phyloP scores from a whole-genome alignment of 225 moss, liverwort and hornwort species.

The Sphagnum tenellum region DNA sequence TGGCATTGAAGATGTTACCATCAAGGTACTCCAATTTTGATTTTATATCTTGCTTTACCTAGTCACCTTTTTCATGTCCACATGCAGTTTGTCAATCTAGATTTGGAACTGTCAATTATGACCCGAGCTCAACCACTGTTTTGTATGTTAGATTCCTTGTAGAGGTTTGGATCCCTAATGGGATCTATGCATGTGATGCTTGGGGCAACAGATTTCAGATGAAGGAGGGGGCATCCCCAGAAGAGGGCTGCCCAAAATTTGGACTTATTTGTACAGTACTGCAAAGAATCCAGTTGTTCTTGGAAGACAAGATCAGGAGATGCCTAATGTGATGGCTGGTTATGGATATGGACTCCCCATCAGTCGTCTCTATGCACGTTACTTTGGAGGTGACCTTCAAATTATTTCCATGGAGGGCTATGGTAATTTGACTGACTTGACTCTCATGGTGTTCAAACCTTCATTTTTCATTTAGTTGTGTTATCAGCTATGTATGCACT shows the following conservation, averaged over 20 bases:
- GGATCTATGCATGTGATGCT: no score
- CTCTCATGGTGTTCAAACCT: background rate
- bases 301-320: conserved; percentile 53
- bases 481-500: no score
- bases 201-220: conserved; percentile 62
- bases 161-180: no score
- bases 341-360: conserved; percentile 92
- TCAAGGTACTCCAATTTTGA: conserved; percentile 34
- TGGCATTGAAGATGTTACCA: conserved; percentile 79
- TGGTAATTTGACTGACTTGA: conserved; percentile 23
- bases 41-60: no score
- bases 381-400: conserved; percentile 88
- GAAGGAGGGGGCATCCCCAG: conserved; percentile 96
- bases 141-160: background rate
- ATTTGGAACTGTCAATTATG: conserved; percentile 2
- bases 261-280: conserved; percentile 84
- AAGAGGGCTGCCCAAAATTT: conserved; percentile 80
- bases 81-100: background rate
- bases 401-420: conserved; percentile 92
- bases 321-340: conserved; percentile 79
- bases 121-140: background rate
- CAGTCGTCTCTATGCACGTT: conserved; percentile 84
- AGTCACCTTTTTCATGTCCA: background rate
- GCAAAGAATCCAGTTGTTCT: conserved; percentile 49
- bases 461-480: background rate